Evolutionary conservation across 768 basidiomycete species (phyloP).

Genomic region (Lentinula sp.): DNA sequence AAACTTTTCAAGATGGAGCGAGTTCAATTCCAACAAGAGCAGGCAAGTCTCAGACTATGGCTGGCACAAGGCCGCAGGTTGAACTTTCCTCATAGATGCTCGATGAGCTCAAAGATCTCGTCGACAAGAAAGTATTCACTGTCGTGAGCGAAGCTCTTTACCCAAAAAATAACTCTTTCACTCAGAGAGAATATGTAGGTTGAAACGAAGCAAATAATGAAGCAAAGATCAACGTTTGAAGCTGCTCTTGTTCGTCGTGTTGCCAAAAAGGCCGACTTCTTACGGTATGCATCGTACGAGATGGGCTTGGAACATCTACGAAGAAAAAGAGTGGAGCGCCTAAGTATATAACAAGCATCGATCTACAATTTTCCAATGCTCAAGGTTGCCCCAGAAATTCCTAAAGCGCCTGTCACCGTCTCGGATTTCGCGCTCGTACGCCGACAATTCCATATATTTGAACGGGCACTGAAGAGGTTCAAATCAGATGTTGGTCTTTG

Average conservation of each 20-base stretch:
- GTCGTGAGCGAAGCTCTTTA: conserved; percentile 40
- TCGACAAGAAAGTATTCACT: conserved; percentile 80
- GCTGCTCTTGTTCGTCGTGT: conserved; percentile 76
- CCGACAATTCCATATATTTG: conserved; percentile 85
- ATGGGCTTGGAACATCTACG: conserved; percentile 81
- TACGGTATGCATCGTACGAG: conserved; percentile 90
- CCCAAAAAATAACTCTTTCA: not conserved
- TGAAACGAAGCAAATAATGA: conserved; percentile 82
- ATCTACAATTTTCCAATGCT: not conserved
- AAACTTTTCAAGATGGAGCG: conserved; percentile 66
- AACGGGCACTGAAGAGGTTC: conserved; percentile 85
- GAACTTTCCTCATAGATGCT: conserved; percentile 57
- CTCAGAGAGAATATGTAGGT: conserved; percentile 30
- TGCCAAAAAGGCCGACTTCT: conserved; percentile 81
- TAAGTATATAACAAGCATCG: conserved; percentile 43
- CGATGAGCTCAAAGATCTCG: conserved; percentile 89
- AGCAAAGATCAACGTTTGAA: conserved; percentile 80
- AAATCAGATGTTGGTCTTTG: conserved; percentile 82
- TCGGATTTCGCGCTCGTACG: conserved; percentile 84
- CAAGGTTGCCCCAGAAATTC: conserved; percentile 28
- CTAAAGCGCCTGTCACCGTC: conserved; percentile 49
- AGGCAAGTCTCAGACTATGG: conserved; percentile 33
- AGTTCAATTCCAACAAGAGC: conserved; percentile 91
- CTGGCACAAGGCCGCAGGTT: not conserved
- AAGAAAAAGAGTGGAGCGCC: conserved; percentile 63